Conservation (phyloP, 257 asterid species). For the Lycium ferocissimum region DNA sequence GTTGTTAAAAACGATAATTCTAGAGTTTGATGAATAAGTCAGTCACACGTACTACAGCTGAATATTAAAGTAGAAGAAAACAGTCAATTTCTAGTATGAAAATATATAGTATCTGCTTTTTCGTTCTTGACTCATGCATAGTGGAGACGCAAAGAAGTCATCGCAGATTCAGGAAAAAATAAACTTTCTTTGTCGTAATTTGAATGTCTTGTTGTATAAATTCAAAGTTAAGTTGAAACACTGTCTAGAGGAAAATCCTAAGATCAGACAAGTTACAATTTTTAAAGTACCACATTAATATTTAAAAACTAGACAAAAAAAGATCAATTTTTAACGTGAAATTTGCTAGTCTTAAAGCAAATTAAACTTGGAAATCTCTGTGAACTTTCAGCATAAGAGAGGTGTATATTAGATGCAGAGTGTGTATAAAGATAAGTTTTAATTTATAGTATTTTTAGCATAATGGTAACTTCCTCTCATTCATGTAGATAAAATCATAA, state of each 20-base stretch:
- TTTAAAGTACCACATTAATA: neutral
- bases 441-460: too few relatives aligned
- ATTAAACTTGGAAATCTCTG: neutral
- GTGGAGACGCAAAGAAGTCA: neutral
- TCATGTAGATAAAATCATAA: too few relatives aligned
- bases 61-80: neutral
- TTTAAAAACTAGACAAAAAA: neutral
- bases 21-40: neutral
- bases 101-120: neutral
- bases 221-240: conserved; percentile 5
- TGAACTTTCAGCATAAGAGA: neutral
- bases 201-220: conserved; percentile 13
- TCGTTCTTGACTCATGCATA: neutral
- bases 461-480: too few relatives aligned
- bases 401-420: too few relatives aligned
- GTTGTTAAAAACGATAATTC: neutral
- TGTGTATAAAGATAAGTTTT: too few relatives aligned
- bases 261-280: neutral
- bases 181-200: neutral
- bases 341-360: neutral
- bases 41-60: neutral
- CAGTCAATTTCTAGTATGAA: neutral
- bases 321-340: too few relatives aligned
- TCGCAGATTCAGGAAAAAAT: neutral
- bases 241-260: neutral